Base-by-base conservation (phyloP, 2,329 filamentous ascomycete genomes). In the Colletotrichum shisoi region DNA sequence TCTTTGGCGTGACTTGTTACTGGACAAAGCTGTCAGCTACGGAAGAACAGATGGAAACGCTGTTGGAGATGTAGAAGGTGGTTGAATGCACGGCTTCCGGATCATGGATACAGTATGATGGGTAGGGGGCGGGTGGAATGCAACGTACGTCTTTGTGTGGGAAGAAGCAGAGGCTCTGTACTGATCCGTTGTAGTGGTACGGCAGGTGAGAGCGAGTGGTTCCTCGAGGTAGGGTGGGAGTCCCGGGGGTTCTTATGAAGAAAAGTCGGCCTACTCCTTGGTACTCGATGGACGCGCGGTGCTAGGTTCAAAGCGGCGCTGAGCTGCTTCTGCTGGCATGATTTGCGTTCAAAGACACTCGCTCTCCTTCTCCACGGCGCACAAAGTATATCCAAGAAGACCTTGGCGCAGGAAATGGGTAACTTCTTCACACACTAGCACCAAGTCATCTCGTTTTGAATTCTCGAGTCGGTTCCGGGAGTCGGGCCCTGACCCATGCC, bases 191-290 rank as follows among this genome's bases (percentile, higher is more conserved):
- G 45, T 5, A 46, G 59, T 46, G 13, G 11, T 37, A 53, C 53
- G 21, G 52, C 13, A 37, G n/a, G 4, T 54, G 24, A n/a, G 9
- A 3, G 2, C 13, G 11, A 19, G 24, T 6, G 4, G 24, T 5
- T 1, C 2, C 0, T 4, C 13, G 40, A 4, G 2, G 48, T 2
- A 46, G n/a, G 52, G 60, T 46, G 64, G 61, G 64, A 53, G 53
- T 40, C 63, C 21, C 46, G 51, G 60, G 39, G 64, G 60, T 67
- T 63, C 60, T 67, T 67, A 67, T 67, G 64, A 63, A 63, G 42
- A 63, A 34, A 31, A 37, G 39, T 52, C 27, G 31, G 24, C 42
- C 40, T 54, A 63, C 64, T 57, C 53, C 45, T 40, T 63, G 60
- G 40, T 51, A 59, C 39, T 31, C 24, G 49, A 53, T 17, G 42